Evolutionary conservation across 148 eudicot species (phyloP).

Genomic region (Dysphania ambrosioides): DNA sequence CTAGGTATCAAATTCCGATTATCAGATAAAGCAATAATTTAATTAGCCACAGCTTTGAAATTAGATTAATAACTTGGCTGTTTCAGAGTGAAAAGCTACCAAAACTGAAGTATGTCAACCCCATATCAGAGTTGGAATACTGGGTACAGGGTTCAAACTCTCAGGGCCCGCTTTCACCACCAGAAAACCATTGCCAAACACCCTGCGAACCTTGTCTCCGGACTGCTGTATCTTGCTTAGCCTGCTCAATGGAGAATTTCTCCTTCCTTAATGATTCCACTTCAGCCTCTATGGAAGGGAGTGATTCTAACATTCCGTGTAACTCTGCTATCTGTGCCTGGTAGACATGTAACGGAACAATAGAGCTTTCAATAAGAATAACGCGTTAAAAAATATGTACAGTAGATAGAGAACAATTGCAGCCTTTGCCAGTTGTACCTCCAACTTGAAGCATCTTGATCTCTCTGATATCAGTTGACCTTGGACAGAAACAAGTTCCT

Average conservation of each 20-base stretch:
- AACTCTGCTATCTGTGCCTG: slow-evolving; percentile 94
- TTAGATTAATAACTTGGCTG: not conserved
- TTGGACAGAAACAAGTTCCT: slow-evolving; percentile 92
- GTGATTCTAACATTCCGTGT: slow-evolving; percentile 52
- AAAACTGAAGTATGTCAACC: not conserved
- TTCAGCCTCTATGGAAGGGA: slow-evolving; percentile 75
- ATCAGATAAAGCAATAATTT: not conserved
- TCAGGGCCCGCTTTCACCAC: slow-evolving; percentile 29
- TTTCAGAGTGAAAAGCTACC: not conserved
- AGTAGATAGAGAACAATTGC: not conserved
- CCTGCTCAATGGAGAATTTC: slow-evolving; percentile 61
- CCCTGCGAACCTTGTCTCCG: slow-evolving; percentile 66
- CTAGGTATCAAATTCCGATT: not conserved
- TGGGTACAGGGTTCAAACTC: slow-evolving; percentile 2
- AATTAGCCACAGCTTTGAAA: not conserved
- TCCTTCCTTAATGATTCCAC: slow-evolving; percentile 61
- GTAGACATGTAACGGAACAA: slow-evolving; percentile 1
- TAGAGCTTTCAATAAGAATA: not conserved
- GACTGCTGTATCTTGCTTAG: slow-evolving; percentile 41
- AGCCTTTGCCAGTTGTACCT: slow-evolving; percentile 44
- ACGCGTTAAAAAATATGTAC: not conserved
- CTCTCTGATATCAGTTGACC: slow-evolving; percentile 78
- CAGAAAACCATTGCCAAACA: slow-evolving; percentile 80
- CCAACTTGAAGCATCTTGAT: slow-evolving; percentile 89
- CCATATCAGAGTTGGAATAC: not conserved